Percentiles rank a stretch among this genome's conserved stretches.
Evolutionary conservation across 305 asterid species (phyloP).

Genomic region (Solanum chacoense): DNA sequence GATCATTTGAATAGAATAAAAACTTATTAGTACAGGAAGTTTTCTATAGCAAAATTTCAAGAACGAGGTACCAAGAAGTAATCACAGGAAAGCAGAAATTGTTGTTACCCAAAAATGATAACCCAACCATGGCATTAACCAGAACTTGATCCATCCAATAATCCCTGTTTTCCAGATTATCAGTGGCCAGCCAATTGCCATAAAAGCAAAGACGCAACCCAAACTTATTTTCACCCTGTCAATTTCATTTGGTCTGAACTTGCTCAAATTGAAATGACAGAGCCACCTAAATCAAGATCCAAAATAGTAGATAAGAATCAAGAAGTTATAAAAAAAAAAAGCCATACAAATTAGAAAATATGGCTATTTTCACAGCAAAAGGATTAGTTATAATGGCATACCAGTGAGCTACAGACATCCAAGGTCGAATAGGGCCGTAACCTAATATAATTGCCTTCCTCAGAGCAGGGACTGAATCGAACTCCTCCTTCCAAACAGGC

Average conservation of each 20-base stretch:
- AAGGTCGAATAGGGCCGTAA: conserved; percentile 79
- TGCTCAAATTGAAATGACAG: conserved; percentile 70
- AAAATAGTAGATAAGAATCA: not conserved
- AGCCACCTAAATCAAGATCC: conserved; percentile 39
- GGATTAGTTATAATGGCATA: conserved; percentile 8
- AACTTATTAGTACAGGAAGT: not conserved
- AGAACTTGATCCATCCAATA: conserved; percentile 86
- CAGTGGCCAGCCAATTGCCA: conserved; percentile 95
- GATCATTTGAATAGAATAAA: not conserved
- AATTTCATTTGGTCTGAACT: conserved; percentile 83
- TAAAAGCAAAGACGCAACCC: conserved; percentile 88
- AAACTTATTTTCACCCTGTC: conserved; percentile 86
- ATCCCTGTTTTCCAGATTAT: conserved; percentile 70
- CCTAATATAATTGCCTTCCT: conserved; percentile 71
- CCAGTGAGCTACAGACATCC: conserved; percentile 97
- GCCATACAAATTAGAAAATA: not conserved
- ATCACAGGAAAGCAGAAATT: conserved; percentile 1
- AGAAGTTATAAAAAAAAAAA: not conserved
- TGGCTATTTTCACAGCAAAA: not conserved
- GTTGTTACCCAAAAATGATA: conserved; percentile 91
- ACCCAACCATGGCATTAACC: conserved; percentile 98
- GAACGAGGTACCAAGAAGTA: not conserved
- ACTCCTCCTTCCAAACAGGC: conserved; percentile 55
- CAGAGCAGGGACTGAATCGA: conserved; percentile 35
- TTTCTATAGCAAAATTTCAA: not conserved